phyloP scores from a whole-genome alignment of 139 green algal genomes.

The Chlamydomonas schloesseri region DNA sequence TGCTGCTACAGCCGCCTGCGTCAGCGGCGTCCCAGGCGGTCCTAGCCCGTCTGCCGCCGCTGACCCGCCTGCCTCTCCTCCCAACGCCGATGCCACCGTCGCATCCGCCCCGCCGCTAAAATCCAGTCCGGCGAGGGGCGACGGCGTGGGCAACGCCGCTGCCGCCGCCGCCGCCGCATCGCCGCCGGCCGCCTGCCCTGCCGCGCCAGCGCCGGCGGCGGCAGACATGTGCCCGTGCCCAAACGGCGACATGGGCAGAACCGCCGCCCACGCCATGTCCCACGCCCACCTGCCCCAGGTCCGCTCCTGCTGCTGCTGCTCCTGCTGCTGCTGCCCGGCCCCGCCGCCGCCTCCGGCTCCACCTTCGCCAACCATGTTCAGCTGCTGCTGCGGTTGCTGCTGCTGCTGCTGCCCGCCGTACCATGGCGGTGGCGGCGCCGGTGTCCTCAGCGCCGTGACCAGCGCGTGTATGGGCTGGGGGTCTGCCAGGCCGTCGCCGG shows the following conservation, averaged over 20 bases:
- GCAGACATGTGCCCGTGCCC: too few species aligned
- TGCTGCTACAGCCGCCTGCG: background rate
- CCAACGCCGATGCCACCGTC: too few species aligned
- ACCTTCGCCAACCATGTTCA: too few species aligned
- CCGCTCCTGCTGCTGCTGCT: background rate
- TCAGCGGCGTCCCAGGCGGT: background rate
- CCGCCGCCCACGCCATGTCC: too few species aligned
- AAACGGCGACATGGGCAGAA: too few species aligned
- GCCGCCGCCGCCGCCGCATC: too few species aligned
- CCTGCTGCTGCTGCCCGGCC: background rate
- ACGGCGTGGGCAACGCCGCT: too few species aligned
- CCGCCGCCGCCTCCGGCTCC: background rate
- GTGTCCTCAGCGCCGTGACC: background rate
- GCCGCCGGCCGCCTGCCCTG: too few species aligned
- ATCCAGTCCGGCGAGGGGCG: too few species aligned
- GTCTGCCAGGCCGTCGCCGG: slow-evolving; percentile 1
- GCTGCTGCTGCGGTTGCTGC: background rate
- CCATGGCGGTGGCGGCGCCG: background rate
- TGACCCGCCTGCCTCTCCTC: background rate
- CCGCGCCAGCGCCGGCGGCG: too few species aligned
- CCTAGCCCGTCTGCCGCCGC: too few species aligned
- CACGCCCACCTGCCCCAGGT: background rate
- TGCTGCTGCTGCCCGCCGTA: background rate
- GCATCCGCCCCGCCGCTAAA: too few species aligned
- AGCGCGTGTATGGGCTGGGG: slow-evolving; percentile 36